Evolutionary conservation across 768 basidiomycete species (phyloP).

Genomic region (Wakefieldia striispora): DNA sequence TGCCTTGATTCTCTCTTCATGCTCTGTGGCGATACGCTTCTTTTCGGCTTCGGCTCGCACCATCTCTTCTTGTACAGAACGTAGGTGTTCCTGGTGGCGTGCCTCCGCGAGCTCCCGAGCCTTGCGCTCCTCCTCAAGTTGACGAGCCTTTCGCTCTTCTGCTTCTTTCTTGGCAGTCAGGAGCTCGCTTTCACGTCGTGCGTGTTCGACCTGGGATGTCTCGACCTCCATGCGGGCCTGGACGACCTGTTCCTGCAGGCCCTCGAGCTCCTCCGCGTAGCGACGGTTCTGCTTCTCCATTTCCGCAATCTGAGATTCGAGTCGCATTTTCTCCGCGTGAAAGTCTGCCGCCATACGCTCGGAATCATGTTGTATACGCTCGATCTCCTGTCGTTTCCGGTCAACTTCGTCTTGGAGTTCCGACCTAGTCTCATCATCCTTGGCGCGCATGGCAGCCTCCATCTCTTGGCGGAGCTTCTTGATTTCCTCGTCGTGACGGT

Average conservation of each 20-base stretch:
- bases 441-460: conserved; percentile 40
- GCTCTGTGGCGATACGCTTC: conserved; percentile 20
- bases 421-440: conserved; percentile 45
- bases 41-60: conserved; percentile 22
- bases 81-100: conserved; percentile 31
- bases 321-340: conserved; percentile 35
- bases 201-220: conserved; percentile 26
- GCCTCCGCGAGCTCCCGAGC: conserved; percentile 26
- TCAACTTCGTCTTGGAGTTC: conserved; percentile 46
- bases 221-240: conserved; percentile 29
- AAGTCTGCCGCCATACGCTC: conserved; percentile 41
- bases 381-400: conserved; percentile 44
- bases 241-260: conserved; percentile 28
- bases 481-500: conserved; percentile 49
- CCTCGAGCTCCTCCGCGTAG: conserved; percentile 16
- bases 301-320: conserved; percentile 25
- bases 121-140: conserved; percentile 32
- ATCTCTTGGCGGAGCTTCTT: conserved; percentile 45
- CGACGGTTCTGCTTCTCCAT: conserved; percentile 28
- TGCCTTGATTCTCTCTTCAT: conserved; percentile 23
- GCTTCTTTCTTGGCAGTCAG: conserved; percentile 24
- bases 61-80: conserved; percentile 27
- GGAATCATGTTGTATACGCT: conserved; percentile 39
- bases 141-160: conserved; percentile 28
- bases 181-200: conserved; percentile 28